Evolutionary conservation across 371 early-diverging fungal species (phyloP), one percentile per base, ranked within the genome.

Genomic region (Sporodiniella umbellata): DNA sequence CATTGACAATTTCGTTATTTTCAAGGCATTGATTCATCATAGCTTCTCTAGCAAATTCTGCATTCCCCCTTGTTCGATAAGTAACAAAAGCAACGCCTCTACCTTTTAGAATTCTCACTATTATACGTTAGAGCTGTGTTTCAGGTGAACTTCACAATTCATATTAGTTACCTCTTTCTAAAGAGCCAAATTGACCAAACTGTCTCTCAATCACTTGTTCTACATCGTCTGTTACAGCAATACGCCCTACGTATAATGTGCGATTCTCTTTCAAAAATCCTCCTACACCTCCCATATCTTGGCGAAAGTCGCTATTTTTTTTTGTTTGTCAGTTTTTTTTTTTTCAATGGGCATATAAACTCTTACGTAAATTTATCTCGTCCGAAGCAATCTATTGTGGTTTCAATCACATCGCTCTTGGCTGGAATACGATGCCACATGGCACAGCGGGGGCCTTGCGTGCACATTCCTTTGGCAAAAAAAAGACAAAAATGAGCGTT

Each of bases 31-130:
- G 94, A 44, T 84, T 83, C 58, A 81, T 78, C 94, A 94, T 94
- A 8, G 92, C 94, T 62, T 92, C 94, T 60, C 88, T 88, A 8
- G 92, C 92, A 67, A 93, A 91, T 68, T 93, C 94, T 3, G 94
- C 92, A 58, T 80, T 84, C 15, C 73, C 58, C 35, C 90, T 72
- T 21, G 70, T 68, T 49, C 72, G 72, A 59, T 88, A 93, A 12
- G 86, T 82, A 4, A 93, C 88, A 70, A 91, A 92, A 1, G 88
- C 92, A 17, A 90, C 89, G 12, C 85, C 87, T 51, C 89, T 86
- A 22, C 76, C 70, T 26, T 61, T 63, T 23, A 93, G 56, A 8
- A 86, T 58, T 42, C 78, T 81, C 42, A 79, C 80, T 78, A 49
- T 38, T 2, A 30, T 19, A n/a, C 10, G 28, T 28, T 10, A 28